phyloP scores from a whole-genome alignment of 1,284 basidiomycete species.

The Megacollybia platyphylla region DNA sequence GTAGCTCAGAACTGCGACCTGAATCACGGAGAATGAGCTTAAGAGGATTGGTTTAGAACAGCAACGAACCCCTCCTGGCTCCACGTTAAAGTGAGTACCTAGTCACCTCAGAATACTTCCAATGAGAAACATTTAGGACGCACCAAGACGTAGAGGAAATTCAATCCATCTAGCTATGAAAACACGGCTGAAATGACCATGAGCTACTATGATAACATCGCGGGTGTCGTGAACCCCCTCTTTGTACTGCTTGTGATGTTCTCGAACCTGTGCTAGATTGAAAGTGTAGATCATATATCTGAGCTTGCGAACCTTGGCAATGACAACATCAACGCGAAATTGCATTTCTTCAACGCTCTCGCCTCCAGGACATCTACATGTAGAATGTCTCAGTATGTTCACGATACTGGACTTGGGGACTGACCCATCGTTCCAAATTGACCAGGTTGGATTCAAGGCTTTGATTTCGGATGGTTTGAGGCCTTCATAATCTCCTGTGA shows the following conservation, averaged over 20 bases:
- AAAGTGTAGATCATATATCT: not conserved
- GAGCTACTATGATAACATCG: slow-evolving; percentile 68
- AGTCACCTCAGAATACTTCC: not conserved
- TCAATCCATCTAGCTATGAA: slow-evolving; percentile 75
- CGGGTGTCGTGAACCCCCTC: slow-evolving; percentile 51
- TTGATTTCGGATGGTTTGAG: slow-evolving; percentile 66
- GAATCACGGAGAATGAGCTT: slow-evolving; percentile 8
- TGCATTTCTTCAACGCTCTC: slow-evolving; percentile 76
- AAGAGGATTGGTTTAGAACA: not conserved
- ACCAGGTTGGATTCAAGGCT: slow-evolving; percentile 54
- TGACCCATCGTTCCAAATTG: slow-evolving; percentile 76
- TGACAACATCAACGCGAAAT: slow-evolving; percentile 64
- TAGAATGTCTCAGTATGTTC: slow-evolving; percentile 3
- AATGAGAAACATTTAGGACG: slow-evolving; percentile 4
- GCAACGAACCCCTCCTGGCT: slow-evolving; percentile 59
- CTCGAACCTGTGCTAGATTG: slow-evolving; percentile 40
- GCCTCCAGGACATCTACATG: slow-evolving; percentile 68
- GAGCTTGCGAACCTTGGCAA: slow-evolving; percentile 40
- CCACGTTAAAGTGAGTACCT: slow-evolving; percentile 74
- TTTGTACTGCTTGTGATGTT: slow-evolving; percentile 62
- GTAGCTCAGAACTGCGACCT: slow-evolving; percentile 65
- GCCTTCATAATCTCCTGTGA: slow-evolving; percentile 71
- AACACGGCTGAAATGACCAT: slow-evolving; percentile 78
- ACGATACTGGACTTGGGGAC: slow-evolving; percentile 9
- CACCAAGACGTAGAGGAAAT: slow-evolving; percentile 56